Evolutionary conservation across 2,329 filamentous ascomycete genomes (phyloP).

Genomic region (Arthroderma sp.): DNA sequence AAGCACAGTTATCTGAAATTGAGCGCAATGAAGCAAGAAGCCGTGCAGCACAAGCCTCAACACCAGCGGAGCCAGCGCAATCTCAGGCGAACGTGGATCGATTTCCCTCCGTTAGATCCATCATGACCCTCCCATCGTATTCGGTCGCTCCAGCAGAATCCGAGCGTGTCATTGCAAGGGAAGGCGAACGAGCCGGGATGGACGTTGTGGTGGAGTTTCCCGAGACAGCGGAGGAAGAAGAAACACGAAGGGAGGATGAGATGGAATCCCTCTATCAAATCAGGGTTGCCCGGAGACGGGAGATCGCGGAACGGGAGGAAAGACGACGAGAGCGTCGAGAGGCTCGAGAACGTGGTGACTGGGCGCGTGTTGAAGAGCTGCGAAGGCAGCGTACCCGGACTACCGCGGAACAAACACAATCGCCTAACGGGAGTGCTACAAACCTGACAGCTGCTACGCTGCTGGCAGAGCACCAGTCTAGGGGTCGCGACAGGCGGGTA

Average conservation of each 20-base stretch:
- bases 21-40: slow-evolving; percentile 11
- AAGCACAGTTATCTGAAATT: slow-evolving; percentile 3
- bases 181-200: slow-evolving; percentile 83
- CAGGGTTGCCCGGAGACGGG: slow-evolving; percentile 59
- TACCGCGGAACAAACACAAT: slow-evolving; percentile 22
- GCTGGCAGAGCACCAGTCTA: slow-evolving; percentile 32
- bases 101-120: slow-evolving; percentile 76
- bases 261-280: slow-evolving; percentile 93
- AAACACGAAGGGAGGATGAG: slow-evolving; percentile 66
- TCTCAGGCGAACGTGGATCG: slow-evolving; percentile 47
- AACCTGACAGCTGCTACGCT: slow-evolving; percentile 23
- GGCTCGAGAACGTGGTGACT: slow-evolving; percentile 59
- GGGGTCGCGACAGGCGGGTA: slow-evolving; percentile 32
- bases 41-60: not conserved
- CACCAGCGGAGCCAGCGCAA: not conserved
- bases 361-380: slow-evolving; percentile 53
- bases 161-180: slow-evolving; percentile 72
- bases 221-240: slow-evolving; percentile 65
- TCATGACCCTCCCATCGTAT: slow-evolving; percentile 87
- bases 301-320: slow-evolving; percentile 65
- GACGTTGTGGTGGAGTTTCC: slow-evolving; percentile 82
- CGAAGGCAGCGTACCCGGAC: slow-evolving; percentile 41
- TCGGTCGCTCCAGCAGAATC: slow-evolving; percentile 56
- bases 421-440: slow-evolving; percentile 26
- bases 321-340: slow-evolving; percentile 56